Evolutionary conservation across 331 rosid genomes (phyloP).

Genomic region (Cucumis variabilis): DNA sequence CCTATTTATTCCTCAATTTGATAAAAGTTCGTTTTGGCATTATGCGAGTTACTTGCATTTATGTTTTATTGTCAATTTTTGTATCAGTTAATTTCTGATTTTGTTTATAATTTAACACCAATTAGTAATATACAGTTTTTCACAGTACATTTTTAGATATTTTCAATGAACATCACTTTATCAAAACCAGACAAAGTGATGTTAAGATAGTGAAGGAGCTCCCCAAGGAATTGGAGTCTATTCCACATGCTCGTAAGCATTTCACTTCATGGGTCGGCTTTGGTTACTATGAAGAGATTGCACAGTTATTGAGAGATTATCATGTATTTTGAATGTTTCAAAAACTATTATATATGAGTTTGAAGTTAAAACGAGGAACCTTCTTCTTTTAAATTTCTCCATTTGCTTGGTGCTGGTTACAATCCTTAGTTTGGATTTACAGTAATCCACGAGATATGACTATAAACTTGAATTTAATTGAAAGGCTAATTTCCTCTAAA

Average conservation of each 20-base stretch:
- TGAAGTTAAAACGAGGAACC: slow-evolving; percentile 5
- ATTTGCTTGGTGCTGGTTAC: background rate
- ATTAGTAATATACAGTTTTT: background rate
- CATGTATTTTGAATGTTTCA: slow-evolving; percentile 51
- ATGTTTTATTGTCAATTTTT: slow-evolving; percentile 32
- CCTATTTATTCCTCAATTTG: slow-evolving; percentile 87
- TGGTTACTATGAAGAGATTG: slow-evolving; percentile 84
- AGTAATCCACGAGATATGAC: background rate
- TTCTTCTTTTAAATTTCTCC: background rate
- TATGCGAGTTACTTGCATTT: slow-evolving; percentile 67
- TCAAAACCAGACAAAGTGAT: slow-evolving; percentile 71
- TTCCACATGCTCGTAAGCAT: slow-evolving; percentile 87
- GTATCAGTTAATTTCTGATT: background rate
- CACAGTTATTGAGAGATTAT: slow-evolving; percentile 74
- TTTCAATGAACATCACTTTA: slow-evolving; percentile 84
- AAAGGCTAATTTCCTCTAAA: background rate
- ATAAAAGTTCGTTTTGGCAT: slow-evolving; percentile 92
- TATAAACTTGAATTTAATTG: background rate
- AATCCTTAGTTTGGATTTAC: background rate
- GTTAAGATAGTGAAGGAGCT: slow-evolving; percentile 72
- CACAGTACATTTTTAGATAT: slow-evolving; percentile 85
- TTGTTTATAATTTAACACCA: slow-evolving; percentile 28
- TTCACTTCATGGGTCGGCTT: slow-evolving; percentile 80
- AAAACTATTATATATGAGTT: background rate
- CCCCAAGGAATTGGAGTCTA: slow-evolving; percentile 69